Conservation (phyloP, 2,329 filamentous ascomycete species). For the Aureobasidium sp. region DNA sequence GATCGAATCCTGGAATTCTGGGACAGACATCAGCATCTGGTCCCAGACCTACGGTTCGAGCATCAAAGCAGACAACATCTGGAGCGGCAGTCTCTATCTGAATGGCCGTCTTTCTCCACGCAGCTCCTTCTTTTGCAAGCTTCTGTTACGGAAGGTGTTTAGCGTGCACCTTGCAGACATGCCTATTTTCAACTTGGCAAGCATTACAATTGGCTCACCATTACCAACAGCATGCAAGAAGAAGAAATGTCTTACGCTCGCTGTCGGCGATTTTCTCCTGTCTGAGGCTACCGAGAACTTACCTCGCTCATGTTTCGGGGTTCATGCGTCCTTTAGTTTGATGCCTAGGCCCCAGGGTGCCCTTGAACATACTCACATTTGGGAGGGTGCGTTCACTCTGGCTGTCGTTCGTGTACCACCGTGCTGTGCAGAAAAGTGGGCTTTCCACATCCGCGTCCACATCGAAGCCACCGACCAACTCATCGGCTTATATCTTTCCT, state of each 20-base stretch:
- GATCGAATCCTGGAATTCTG: neutral
- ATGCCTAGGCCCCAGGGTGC: neutral
- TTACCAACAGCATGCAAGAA: neutral
- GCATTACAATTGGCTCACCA: neutral
- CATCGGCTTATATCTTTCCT: conserved; percentile 9
- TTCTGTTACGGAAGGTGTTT: neutral
- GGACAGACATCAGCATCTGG: neutral
- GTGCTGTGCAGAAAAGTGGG: neutral
- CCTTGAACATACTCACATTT: neutral
- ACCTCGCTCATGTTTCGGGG: neutral
- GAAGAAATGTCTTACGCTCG: neutral
- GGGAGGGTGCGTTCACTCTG: neutral
- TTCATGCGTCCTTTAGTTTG: neutral
- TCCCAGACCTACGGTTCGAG: neutral
- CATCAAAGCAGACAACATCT: neutral
- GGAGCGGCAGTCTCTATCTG: neutral
- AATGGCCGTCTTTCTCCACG: neutral
- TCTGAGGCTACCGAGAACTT: neutral
- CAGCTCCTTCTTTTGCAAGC: neutral
- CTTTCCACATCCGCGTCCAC: neutral
- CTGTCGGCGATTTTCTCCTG: neutral
- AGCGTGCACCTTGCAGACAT: neutral
- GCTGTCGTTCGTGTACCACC: neutral
- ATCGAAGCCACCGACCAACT: neutral
- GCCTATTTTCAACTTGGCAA: neutral